These are phyloP conservation scores for Penicillium sp. DNA, from an alignment of 2,329 filamentous ascomycete genomes.

Conservation along the genomic window DNA sequence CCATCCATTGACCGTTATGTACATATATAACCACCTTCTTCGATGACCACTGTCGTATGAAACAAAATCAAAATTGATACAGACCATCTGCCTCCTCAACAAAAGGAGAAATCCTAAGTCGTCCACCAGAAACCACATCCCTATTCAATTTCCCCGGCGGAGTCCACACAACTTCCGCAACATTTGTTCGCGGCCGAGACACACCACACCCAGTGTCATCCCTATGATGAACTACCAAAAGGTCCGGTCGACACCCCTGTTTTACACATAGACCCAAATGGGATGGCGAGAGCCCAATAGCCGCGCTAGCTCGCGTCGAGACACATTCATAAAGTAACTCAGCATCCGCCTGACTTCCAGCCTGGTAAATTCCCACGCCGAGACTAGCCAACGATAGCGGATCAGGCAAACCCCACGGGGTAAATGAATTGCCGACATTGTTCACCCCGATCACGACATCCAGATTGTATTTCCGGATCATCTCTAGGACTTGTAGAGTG, in stretches of 20 bases:
- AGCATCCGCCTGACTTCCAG: constrained; percentile 59
- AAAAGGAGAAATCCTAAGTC: constrained; percentile 11
- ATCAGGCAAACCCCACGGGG: constrained; percentile 66
- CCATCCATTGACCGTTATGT: not conserved
- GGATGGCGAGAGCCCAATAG: constrained; percentile 31
- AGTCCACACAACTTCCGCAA: constrained; percentile 42
- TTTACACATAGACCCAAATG: constrained; percentile 8
- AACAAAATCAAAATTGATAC: not conserved
- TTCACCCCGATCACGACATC: constrained; percentile 65
- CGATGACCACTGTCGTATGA: not conserved
- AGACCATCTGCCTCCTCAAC: not conserved
- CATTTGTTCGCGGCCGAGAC: constrained; percentile 27
- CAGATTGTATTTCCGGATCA: constrained; percentile 59
- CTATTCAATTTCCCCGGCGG: constrained; percentile 30
- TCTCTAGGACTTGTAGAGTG: constrained; percentile 59
- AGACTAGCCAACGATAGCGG: constrained; percentile 62
- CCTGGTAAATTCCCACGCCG: constrained; percentile 66
- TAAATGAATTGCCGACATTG: constrained; percentile 74
- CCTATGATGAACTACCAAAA: constrained; percentile 27
- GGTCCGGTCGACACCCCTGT: constrained; percentile 15
- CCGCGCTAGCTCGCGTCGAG: constrained; percentile 43
- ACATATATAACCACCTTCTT: not conserved
- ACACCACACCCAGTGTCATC: constrained; percentile 34
- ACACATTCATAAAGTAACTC: constrained; percentile 57
- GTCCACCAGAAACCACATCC: constrained; percentile 26